Evolutionary conservation across 495 filamentous ascomycete species (phyloP), one percentile per base, ranked within the genome.

Genomic region (Lophiotrema nucula): DNA sequence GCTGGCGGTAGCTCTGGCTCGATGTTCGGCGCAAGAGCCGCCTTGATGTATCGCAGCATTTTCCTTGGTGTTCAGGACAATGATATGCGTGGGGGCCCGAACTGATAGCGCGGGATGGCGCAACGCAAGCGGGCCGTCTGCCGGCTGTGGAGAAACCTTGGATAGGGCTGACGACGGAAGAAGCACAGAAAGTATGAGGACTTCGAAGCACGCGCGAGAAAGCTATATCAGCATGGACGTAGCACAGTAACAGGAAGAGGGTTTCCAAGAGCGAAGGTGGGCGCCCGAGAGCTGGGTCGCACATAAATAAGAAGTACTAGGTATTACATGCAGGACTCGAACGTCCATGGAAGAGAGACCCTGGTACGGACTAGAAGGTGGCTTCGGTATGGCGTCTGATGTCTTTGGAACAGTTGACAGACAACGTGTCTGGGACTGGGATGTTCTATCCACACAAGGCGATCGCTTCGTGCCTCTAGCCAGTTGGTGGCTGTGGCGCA

Each of bases 31-130:
- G 47, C 53, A 16, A 63, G 47, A 3, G 60, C 60, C 1, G 19
- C 4, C 41, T 57, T 63, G 53, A 63, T 57, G 47, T 49, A 57
- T 4, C 39, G 33, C 15, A 63, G 53, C 60, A 63, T 58, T 2
- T 12, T 11, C 22, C 23, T 27, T 51, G 47, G 47, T 31, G 26
- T 35, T 35, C 8, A 35, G n/a, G n/a, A n/a, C n/a, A n/a, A 8
- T 35, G 31, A 35, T 15, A 35, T 8, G 31, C 31, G 31, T 15
- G 31, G 31, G 31, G n/a, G n/a, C n/a, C n/a, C n/a, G n/a, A n/a
- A 35, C 15, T 8, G 31, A 35, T 35, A 15, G 31, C 31, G 8
- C 44, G 39, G 39, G 44, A 47, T 24, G 44, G 19, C 44, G 44
- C 11, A 26, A 26, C 23, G 44, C 4, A 10, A 26, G 23, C 16